phyloP scores from a whole-genome alignment of 78 protist species.

The Mantamonas sphyraenae region DNA sequence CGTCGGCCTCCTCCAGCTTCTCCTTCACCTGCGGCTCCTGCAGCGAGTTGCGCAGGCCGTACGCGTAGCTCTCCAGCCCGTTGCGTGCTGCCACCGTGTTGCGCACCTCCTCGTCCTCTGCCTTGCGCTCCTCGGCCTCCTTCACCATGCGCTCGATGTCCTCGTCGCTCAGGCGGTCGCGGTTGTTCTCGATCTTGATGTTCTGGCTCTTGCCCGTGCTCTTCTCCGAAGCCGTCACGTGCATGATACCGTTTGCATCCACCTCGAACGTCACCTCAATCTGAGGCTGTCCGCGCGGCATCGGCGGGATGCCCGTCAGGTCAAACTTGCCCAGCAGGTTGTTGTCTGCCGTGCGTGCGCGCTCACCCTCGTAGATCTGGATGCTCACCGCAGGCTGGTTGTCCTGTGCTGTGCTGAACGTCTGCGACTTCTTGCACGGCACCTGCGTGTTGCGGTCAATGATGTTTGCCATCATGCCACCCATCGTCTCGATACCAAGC shows the following conservation, averaged over 20 bases:
- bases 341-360: constrained; percentile 64
- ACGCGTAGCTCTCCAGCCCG: constrained; percentile 76
- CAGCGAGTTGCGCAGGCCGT: constrained; percentile 42
- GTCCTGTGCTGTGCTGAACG: constrained; percentile 73
- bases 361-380: constrained; percentile 84
- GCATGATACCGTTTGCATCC: constrained; percentile 68
- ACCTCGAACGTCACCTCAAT: constrained; percentile 60
- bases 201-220: constrained; percentile 64
- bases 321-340: constrained; percentile 62
- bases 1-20: constrained; percentile 12
- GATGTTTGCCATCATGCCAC: constrained; percentile 76
- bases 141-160: constrained; percentile 88
- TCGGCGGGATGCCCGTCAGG: constrained; percentile 79
- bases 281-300: constrained; percentile 71
- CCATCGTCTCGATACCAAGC: constrained; percentile 72
- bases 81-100: constrained; percentile 69
- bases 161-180: constrained; percentile 76
- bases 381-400: constrained; percentile 62
- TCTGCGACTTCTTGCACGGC: constrained; percentile 82
- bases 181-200: constrained; percentile 92
- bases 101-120: constrained; percentile 54
- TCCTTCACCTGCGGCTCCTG: constrained; percentile 26
- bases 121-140: constrained; percentile 80
- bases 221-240: constrained; percentile 90
- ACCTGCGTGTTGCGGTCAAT: constrained; percentile 87